Conservation (phyloP, 768 basidiomycete species). For the Tulasnella sp. region DNA sequence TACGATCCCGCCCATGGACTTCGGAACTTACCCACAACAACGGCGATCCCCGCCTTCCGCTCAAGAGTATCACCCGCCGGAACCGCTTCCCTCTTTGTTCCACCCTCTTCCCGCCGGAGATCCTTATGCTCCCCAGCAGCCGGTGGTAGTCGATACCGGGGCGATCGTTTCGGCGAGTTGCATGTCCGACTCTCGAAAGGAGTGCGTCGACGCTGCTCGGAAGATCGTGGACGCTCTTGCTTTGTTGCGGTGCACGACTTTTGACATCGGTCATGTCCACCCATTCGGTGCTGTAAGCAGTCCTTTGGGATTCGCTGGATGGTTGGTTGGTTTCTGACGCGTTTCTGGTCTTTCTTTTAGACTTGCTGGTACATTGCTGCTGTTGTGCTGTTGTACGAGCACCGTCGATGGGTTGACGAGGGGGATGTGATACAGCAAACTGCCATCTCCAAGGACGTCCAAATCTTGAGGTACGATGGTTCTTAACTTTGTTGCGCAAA, state of each 20-base stretch:
- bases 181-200: neutral
- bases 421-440: slow-evolving; percentile 12
- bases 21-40: neutral
- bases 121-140: neutral
- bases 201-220: slow-evolving; percentile 19
- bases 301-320: too few species aligned
- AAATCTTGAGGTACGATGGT: slow-evolving; percentile 15
- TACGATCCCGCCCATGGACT: neutral
- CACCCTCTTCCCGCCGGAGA: neutral
- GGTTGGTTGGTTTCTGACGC: neutral
- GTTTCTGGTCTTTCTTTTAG: neutral
- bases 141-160: neutral
- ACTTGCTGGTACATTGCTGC: slow-evolving; percentile 26
- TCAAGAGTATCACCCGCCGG: neutral
- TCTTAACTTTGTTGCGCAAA: neutral
- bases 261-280: slow-evolving; percentile 22
- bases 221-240: slow-evolving; percentile 23
- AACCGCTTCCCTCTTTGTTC: neutral
- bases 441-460: slow-evolving; percentile 16
- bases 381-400: slow-evolving; percentile 24
- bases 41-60: neutral
- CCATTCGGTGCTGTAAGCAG: slow-evolving; percentile 22
- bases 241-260: slow-evolving; percentile 18
- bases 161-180: neutral
- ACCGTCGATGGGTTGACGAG: slow-evolving; percentile 5